Conservation (phyloP, 257 asterid species). For the Primulina huaijiensis region DNA sequence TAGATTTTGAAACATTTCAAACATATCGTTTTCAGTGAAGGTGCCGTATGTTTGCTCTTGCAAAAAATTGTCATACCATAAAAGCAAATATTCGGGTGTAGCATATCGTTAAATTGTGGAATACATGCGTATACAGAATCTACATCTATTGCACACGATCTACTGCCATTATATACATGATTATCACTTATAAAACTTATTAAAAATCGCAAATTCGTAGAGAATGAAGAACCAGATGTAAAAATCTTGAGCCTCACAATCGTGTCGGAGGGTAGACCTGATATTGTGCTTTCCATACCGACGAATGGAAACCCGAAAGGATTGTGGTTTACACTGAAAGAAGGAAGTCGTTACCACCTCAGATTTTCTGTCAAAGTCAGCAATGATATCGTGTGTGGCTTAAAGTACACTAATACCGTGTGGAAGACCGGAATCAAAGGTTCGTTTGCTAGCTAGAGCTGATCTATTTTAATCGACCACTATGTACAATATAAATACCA, state of each 20-base stretch:
- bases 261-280: conserved; percentile 31
- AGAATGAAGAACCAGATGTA: conserved; percentile 48
- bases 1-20: too few species aligned
- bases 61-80: too few species aligned
- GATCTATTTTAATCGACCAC: background rate
- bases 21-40: too few species aligned
- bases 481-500: background rate
- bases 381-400: conserved; percentile 54
- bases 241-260: conserved; percentile 43
- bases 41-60: too few species aligned
- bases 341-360: conserved; percentile 41
- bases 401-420: conserved; percentile 44
- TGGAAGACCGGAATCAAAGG: conserved; percentile 58
- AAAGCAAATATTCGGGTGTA: too few species aligned
- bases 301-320: conserved; percentile 45
- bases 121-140: too few species aligned
- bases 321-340: conserved; percentile 51
- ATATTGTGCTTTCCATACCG: conserved; percentile 41
- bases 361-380: conserved; percentile 41
- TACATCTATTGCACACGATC: too few species aligned
- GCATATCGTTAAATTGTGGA: too few species aligned
- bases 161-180: background rate
- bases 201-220: conserved; percentile 14
- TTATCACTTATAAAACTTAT: background rate
- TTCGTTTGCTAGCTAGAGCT: background rate